Conservation (phyloP, 805 yeast genomes). For the Pichia manshurica region DNA sequence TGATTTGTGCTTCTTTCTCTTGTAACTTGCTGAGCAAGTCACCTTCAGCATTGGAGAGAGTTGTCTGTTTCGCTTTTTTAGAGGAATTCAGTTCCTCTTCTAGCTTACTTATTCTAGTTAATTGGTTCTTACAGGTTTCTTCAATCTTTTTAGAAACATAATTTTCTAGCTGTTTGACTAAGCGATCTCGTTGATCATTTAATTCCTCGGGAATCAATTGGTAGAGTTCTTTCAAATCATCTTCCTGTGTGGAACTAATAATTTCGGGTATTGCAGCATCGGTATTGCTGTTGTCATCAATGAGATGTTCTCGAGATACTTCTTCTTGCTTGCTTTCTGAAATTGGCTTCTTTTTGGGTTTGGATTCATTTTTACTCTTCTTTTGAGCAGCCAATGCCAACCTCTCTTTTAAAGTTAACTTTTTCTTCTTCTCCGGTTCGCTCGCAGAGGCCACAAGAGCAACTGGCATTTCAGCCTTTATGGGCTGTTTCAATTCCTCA, state of each 20-base stretch:
- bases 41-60: neutral
- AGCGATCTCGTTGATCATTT: neutral
- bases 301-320: neutral
- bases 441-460: too few relatives aligned
- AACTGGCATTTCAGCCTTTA: too few relatives aligned
- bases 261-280: neutral
- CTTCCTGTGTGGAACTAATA: neutral
- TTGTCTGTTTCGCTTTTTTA: neutral
- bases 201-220: neutral
- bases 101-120: slow-evolving; percentile 3
- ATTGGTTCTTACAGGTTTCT: neutral
- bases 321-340: neutral
- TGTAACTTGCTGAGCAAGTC: slow-evolving; percentile 24
- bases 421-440: slow-evolving; percentile 30
- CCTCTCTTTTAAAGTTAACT: slow-evolving; percentile 78
- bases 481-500: too few relatives aligned
- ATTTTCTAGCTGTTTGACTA: neutral
- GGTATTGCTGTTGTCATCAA: neutral
- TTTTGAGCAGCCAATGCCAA: slow-evolving; percentile 70
- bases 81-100: neutral
- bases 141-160: neutral
- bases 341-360: slow-evolving; percentile 1
- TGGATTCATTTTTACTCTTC: slow-evolving; percentile 6
- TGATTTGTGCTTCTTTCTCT: slow-evolving; percentile 57
- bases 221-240: too few relatives aligned